Percentiles rank a stretch among this genome's conserved stretches.
phyloP scores from a whole-genome alignment of 1,139 yeast genomes.

The Saccharomycopsis phalli region DNA sequence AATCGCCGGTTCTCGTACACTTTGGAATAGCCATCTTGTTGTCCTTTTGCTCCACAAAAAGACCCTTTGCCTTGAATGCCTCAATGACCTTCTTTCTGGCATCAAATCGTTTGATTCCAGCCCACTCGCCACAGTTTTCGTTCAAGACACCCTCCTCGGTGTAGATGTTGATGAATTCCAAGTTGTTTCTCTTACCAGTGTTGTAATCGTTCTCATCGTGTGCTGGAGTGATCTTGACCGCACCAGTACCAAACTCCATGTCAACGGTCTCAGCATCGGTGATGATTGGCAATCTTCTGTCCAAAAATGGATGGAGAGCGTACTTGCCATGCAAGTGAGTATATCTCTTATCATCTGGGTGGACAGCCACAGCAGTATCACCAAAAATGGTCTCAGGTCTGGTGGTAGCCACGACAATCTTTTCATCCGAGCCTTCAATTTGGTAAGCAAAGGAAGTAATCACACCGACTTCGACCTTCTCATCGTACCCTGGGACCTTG shows the following conservation, averaged over 20 bases:
- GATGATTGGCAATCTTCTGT: conserved; percentile 77
- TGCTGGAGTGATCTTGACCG: conserved; percentile 97
- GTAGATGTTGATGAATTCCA: conserved; percentile 81
- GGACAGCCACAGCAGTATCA: conserved; percentile 96
- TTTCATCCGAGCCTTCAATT: conserved; percentile 72
- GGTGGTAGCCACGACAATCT: conserved; percentile 87
- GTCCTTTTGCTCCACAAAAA: conserved; percentile 77
- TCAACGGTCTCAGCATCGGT: conserved; percentile 92
- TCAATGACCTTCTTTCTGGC: conserved; percentile 85
- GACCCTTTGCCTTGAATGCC: conserved; percentile 63
- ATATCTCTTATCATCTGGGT: conserved; percentile 89
- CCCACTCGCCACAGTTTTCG: conserved; percentile 90
- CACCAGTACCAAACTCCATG: conserved; percentile 99
- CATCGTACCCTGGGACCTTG: conserved; percentile 83
- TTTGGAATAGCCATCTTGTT: conserved; percentile 93
- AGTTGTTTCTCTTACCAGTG: conserved; percentile 88
- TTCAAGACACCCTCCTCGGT: conserved; percentile 90
- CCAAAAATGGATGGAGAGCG: conserved; percentile 83
- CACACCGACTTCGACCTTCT: conserved; percentile 91
- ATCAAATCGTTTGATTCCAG: conserved; percentile 87
- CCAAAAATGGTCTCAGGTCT: conserved; percentile 98
- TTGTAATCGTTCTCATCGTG: conserved; percentile 96
- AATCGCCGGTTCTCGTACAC: conserved; percentile 94
- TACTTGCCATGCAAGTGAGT: conserved; percentile 90
- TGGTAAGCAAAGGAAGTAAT: conserved; percentile 89